Evolutionary conservation across 495 filamentous ascomycete species (phyloP).

Genomic region (Pyrenopolyporus hunteri): DNA sequence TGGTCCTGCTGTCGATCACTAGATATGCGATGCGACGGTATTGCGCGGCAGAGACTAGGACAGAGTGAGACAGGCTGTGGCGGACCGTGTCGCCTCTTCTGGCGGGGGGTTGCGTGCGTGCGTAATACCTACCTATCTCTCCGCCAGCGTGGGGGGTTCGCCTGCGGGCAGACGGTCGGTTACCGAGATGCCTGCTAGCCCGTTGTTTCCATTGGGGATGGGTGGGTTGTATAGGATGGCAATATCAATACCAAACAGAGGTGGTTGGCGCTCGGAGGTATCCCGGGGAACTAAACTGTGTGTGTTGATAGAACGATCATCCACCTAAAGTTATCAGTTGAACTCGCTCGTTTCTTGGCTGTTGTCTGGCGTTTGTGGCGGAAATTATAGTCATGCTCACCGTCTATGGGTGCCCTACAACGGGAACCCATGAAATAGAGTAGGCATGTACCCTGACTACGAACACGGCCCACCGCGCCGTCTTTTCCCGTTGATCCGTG

Average conservation of each 20-base stretch:
- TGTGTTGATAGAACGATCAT: constrained; percentile 3
- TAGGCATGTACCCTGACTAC: neutral
- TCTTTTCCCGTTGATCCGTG: neutral
- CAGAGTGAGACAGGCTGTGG: neutral
- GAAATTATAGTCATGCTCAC: neutral
- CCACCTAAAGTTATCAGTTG: neutral
- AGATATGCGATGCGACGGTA: constrained; percentile 10
- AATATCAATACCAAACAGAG: no score
- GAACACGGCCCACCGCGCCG: neutral
- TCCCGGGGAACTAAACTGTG: neutral
- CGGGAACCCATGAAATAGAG: neutral
- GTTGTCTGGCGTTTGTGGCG: constrained; percentile 8
- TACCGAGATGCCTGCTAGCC: neutral
- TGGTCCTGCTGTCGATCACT: neutral
- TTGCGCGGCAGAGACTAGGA: neutral
- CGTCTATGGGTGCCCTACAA: constrained; percentile 1
- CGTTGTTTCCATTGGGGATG: constrained; percentile 1
- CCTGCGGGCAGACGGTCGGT: constrained; percentile 8
- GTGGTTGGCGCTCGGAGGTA: neutral
- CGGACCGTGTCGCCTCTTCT: constrained; percentile 16
- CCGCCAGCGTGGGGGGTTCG: constrained; percentile 20
- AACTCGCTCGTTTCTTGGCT: constrained; percentile 5
- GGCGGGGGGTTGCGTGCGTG: constrained; percentile 4
- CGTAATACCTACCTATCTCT: constrained; percentile 31
- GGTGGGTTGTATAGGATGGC: constrained; percentile 3